Evolutionary conservation across 441 rosid genomes (phyloP), one percentile per base, ranked within the genome.

Genomic region (Gossypium trilobum): DNA sequence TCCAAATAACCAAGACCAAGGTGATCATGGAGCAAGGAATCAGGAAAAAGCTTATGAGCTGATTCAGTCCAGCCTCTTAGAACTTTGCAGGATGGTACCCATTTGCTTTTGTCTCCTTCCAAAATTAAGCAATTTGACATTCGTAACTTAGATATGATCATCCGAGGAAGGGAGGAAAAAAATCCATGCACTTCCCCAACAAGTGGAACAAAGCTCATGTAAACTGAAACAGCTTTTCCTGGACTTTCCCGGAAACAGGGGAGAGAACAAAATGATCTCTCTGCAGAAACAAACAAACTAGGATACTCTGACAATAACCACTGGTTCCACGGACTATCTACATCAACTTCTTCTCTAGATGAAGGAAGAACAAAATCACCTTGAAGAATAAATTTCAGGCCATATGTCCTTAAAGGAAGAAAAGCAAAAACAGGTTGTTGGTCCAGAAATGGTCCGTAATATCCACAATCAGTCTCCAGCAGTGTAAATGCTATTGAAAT

Each of bases 371-470:
- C 82, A 81, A 95, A 95, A 83, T 92, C 98, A 25, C 97, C 99
- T 80, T 95, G 98, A 70, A 95, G 81, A 74, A 95, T 92, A 81
- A 95, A 95, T 82, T 92, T 95, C 72, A 95, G 82, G 73, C 99
- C 99, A 64, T 95, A 95, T n/a, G 95, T 89, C 84, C 99, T 83
- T n/a, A 95, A 79, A 78, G 99, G 99, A 82, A 95, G 99, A 86
- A 86, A 95, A 70, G 99, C 86, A 85, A 95, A 95, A 73, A 90
- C 98, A 19, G 97, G 99, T 77, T 95, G 98, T 77, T 85, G 95
- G 69, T 78, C 84, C 79, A 92, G 77, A 83, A 66, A 74, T 60
- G 98, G 92, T 76, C 46, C 64, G 78, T 92, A 95, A 70, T 71
- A 81, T 74, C 91, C 87, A 74, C 82, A 73, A 52, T 83, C 88